Conservation (phyloP, 1,284 basidiomycete species). For the Salmacisia buchloeana region DNA sequence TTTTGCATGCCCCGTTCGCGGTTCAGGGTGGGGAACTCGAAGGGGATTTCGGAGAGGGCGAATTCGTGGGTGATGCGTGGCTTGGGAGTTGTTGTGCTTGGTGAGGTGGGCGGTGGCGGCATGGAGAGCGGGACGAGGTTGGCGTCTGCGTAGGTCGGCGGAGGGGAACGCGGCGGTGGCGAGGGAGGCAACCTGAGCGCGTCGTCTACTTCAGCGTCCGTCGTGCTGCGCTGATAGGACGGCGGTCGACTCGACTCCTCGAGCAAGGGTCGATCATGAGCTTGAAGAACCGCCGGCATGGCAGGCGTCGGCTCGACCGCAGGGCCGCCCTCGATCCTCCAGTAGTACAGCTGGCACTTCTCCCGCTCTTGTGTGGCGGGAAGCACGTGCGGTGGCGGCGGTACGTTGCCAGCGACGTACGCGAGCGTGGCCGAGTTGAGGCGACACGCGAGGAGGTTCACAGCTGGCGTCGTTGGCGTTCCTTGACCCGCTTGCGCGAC, state of each 20-base stretch:
- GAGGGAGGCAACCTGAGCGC: neutral
- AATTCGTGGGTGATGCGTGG: conserved; percentile 51
- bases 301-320: neutral
- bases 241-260: neutral
- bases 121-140: neutral
- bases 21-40: conserved; percentile 55
- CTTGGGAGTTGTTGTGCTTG: too few species aligned
- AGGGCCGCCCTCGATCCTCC: conserved; percentile 48
- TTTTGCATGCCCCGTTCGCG: conserved; percentile 48
- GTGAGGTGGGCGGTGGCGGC: neutral
- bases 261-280: neutral
- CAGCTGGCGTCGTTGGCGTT: conserved; percentile 1
- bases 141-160: neutral
- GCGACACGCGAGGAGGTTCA: conserved; percentile 55
- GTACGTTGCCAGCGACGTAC: conserved; percentile 54
- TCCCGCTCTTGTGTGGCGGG: conserved; percentile 50
- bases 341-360: conserved; percentile 54
- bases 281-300: neutral
- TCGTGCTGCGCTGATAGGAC: neutral
- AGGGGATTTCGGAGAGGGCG: conserved; percentile 54
- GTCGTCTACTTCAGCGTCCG: neutral
- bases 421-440: conserved; percentile 55
- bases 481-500: neutral
- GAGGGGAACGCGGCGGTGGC: neutral
- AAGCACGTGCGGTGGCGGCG: conserved; percentile 42